Conservation (phyloP, 176 grass and related monocot species). For the Urochloa ruziziensis region DNA sequence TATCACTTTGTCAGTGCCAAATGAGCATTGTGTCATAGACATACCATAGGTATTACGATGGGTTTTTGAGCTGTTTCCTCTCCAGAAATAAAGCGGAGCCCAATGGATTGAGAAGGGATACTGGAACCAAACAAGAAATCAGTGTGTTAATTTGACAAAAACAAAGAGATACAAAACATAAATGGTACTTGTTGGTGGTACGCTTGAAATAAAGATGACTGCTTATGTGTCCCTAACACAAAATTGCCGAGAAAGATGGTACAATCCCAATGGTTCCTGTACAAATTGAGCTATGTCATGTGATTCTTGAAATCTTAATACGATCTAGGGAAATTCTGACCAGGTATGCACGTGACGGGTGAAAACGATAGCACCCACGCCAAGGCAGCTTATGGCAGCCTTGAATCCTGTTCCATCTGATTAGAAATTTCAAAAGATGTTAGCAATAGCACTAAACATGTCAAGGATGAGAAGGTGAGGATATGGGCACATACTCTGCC, state of each 20-base stretch:
- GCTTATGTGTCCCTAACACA: neutral
- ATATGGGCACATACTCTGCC: conserved; percentile 38
- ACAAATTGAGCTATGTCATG: neutral
- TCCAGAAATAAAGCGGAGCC: conserved; percentile 33
- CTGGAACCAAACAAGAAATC: conserved; percentile 25
- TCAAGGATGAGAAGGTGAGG: neutral
- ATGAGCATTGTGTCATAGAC: neutral
- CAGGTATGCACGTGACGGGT: conserved; percentile 34
- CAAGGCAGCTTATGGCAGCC: conserved; percentile 49
- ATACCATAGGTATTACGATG: conserved; percentile 48
- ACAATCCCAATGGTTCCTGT: too few species aligned
- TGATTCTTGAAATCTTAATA: neutral
- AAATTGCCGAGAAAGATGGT: neutral
- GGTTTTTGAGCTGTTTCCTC: conserved; percentile 9
- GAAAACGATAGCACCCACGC: conserved; percentile 52
- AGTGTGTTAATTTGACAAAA: neutral
- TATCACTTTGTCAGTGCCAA: neutral
- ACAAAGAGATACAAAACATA: neutral
- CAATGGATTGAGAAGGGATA: conserved; percentile 42
- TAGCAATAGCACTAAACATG: neutral
- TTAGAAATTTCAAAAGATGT: neutral
- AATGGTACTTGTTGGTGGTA: neutral
- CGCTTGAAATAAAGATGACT: neutral
- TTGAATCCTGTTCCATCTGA: conserved; percentile 62
- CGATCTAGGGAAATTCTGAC: neutral